Base-by-base conservation (phyloP, 2,329 filamentous ascomycete genomes). In the Tolypocladium ophioglossoides region DNA sequence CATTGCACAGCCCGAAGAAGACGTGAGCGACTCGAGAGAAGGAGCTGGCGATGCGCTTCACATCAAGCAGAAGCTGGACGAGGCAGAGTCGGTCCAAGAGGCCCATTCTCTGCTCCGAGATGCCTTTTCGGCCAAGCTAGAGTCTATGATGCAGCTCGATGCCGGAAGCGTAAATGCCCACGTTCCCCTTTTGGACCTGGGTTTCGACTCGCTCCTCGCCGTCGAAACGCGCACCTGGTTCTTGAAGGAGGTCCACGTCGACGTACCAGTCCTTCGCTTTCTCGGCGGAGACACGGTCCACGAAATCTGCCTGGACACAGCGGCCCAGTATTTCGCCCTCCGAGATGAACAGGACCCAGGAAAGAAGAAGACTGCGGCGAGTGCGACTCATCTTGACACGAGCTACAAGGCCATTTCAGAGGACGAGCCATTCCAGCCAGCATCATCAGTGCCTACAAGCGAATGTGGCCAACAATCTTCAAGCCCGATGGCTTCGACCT, bases 191-290 rank as follows among this genome's bases (percentile, higher is more conserved):
- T 11, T 50, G 3, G 63, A 65, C 11, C 54, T 66, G 2, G 64
- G 65, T 7, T 54, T 65, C 24, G 66, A 68, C 48, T 63, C 63
- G 0, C 54, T 69, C 3, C 54, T 65, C 2, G 62, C 65, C 4
- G 61, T 66, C 3, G 64, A 65, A 66, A 70, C 74, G 2, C 71
- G 76, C 0, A 63, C 71, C 2, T 81, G 77, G 77, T 75, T 79
- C 55, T 40, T 72, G n/a, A 75, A 75, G 52, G 65, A 73, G 39
- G 48, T 78, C 0, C 56, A 72, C 0, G 62, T 72, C 0, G 72
- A 79, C 48, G 67, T 79, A 0, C 72, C 75, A 0, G 70, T 78
- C 2, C 63, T 79, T 3, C 74, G 74, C 54, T 58, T 68, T 9
- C 44, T 67, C 0, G 60, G 63, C 0, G 55, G 57, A 20, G 54